phyloP scores from a whole-genome alignment of 345 rosid species.

The Noccaea bulbosa region DNA sequence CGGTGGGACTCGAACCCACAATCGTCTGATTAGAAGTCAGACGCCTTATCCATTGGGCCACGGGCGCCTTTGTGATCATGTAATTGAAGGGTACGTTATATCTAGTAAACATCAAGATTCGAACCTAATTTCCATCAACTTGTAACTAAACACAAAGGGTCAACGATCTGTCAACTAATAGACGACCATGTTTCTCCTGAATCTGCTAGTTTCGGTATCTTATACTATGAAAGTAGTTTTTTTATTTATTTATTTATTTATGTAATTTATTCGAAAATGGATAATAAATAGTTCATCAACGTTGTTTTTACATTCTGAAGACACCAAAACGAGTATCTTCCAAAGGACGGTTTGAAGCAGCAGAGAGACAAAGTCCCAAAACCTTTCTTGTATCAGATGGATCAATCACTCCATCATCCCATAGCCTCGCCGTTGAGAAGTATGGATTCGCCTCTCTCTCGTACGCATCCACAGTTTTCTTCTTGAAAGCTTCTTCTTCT shows the following conservation, averaged over 20 bases:
- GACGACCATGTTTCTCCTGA: neutral
- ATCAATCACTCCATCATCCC: conserved; percentile 96
- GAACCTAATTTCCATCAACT: neutral
- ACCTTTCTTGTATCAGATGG: conserved; percentile 87
- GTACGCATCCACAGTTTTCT: conserved; percentile 72
- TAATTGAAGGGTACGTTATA: too few relatives aligned
- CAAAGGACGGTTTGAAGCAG: conserved; percentile 57
- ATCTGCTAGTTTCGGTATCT: conserved; percentile 10
- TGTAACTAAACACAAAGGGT: neutral
- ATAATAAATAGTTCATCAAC: neutral
- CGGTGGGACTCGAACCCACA: conserved; percentile 91
- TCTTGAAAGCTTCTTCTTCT: conserved; percentile 75
- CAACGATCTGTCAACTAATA: neutral
- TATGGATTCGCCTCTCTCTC: conserved; percentile 82
- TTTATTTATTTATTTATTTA: neutral
- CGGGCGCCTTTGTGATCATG: conserved; percentile 25
- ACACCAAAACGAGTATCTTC: conserved; percentile 85
- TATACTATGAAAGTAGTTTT: neutral
- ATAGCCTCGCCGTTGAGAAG: conserved; percentile 89
- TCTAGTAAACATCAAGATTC: rapidly evolving
- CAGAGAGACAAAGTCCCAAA: conserved; percentile 71
- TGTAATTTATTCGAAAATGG: conserved; percentile 15
- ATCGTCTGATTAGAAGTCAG: conserved; percentile 86
- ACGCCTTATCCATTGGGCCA: conserved; percentile 94
- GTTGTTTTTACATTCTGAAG: conserved; percentile 73